Conservation (phyloP, 495 filamentous ascomycete genomes). For the Trichoderma virens region DNA sequence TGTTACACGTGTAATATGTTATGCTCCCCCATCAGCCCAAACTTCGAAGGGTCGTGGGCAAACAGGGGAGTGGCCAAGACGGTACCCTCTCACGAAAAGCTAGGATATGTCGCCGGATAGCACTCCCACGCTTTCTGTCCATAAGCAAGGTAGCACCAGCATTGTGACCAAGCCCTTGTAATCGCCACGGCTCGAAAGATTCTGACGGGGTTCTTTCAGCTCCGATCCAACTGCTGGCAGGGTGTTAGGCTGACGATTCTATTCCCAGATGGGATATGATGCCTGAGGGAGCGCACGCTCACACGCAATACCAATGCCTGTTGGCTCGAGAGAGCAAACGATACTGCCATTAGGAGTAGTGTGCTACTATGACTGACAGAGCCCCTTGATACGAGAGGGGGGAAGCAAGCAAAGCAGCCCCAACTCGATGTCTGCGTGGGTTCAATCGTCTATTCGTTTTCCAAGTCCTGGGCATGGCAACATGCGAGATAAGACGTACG, state of each 20-base stretch:
- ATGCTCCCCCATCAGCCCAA: no score
- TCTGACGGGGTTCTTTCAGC: background rate
- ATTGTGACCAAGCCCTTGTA: background rate
- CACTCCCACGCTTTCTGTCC: no score
- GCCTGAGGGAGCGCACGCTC: background rate
- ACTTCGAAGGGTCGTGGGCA: no score
- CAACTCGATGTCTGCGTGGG: background rate
- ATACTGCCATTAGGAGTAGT: background rate
- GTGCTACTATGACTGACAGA: background rate
- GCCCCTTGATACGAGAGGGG: background rate
- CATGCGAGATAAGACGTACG: background rate
- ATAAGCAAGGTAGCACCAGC: no score
- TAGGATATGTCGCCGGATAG: no score
- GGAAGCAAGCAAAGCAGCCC: background rate
- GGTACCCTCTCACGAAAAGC: no score
- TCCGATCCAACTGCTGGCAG: background rate
- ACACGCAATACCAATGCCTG: background rate
- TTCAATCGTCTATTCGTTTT: background rate
- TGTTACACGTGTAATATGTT: background rate
- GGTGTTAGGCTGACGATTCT: background rate
- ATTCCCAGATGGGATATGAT: background rate
- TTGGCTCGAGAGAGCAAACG: background rate
- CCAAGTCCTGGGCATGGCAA: background rate
- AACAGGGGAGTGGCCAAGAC: no score
- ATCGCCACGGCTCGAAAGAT: background rate